Evolutionary conservation across 2,329 filamentous ascomycete genomes (phyloP), one percentile per base, ranked within the genome.

Genomic region (Colletotrichum destructivum): DNA sequence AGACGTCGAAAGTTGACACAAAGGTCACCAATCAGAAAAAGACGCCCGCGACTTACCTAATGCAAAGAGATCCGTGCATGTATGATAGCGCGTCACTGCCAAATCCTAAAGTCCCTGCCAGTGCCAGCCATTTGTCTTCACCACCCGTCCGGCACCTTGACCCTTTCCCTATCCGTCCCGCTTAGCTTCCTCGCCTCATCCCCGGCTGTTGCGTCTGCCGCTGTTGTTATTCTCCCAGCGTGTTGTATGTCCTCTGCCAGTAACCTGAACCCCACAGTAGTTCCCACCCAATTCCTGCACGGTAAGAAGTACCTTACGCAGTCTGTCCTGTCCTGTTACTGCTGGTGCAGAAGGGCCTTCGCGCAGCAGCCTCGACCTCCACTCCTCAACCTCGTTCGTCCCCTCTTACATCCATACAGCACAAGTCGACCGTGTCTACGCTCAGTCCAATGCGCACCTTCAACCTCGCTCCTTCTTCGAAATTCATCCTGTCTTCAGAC

Each of bases 361-460:
- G 47, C 23, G 51, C 59, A 21, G 31, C 55, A 52, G 70, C 61
- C 61, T 72, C 66, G 66, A 72, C 61, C 66, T 71, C 70, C 61
- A 70, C 66, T 56, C 46, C 44, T 60, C 23, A 47, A 59, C 47
- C 65, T 69, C 57, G 46, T 64, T 62, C 68, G 26, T 55, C 54
- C 57, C 52, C 68, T 62, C 68, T 44, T 59, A 46, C 52, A 63
- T 49, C 44, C 68, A 35, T 52, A 46, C 52, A 63, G 56, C 44
- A 49, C 23, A 21, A 63, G 21, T 26, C 23, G 61, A 63, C 51
- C 16, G 49, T 21, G 52, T 66, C 38, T 21, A 18, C 26, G 21
- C 40, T 13, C 40, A 66, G 16, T 64, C 47, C 46, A 55, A 70
- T 69, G 66, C 68, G 64, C 59, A 52, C 35, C 23, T 57, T 62